Evolutionary conservation across 2,329 filamentous ascomycete species (phyloP).

Genomic region (Fusarium palustre): DNA sequence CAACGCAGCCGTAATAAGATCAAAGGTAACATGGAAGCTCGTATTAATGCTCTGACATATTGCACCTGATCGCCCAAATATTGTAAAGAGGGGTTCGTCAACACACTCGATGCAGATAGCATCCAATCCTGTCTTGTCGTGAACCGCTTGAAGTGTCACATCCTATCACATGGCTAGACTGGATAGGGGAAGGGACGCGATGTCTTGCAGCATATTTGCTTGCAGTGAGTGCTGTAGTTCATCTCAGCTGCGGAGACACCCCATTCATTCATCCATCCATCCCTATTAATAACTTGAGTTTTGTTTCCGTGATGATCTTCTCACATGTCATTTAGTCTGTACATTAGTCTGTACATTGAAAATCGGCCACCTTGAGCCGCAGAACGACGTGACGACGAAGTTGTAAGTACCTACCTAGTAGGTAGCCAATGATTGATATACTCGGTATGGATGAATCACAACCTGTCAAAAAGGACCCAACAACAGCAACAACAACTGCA

Average conservation of each 20-base stretch:
- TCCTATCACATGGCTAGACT: slow-evolving; percentile 41
- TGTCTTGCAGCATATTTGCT: slow-evolving; percentile 31
- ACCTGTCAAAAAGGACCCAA: slow-evolving; percentile 11
- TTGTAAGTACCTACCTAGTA: background rate
- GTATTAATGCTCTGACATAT: slow-evolving; percentile 12
- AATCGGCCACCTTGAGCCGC: background rate
- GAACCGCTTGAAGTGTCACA: slow-evolving; percentile 37
- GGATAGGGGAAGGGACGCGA: slow-evolving; percentile 31
- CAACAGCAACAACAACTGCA: slow-evolving; percentile 14
- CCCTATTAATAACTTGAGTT: background rate
- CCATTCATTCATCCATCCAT: slow-evolving; percentile 15
- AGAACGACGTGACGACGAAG: slow-evolving; percentile 1
- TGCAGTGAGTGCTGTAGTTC: background rate
- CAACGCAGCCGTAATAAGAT: slow-evolving; percentile 2
- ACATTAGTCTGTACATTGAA: background rate
- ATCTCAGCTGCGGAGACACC: slow-evolving; percentile 25
- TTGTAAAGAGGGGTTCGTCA: slow-evolving; percentile 23
- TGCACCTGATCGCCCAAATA: slow-evolving; percentile 17
- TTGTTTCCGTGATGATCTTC: background rate
- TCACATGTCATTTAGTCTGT: slow-evolving; percentile 19
- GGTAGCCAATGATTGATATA: slow-evolving; percentile 1
- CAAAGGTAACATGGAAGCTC: slow-evolving; percentile 8
- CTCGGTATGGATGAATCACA: background rate
- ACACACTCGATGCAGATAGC: slow-evolving; percentile 11
- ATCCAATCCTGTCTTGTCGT: slow-evolving; percentile 31